These are phyloP conservation scores for Brassica napus DNA, from an alignment of 345 rosid species.

Conservation along the genomic window DNA sequence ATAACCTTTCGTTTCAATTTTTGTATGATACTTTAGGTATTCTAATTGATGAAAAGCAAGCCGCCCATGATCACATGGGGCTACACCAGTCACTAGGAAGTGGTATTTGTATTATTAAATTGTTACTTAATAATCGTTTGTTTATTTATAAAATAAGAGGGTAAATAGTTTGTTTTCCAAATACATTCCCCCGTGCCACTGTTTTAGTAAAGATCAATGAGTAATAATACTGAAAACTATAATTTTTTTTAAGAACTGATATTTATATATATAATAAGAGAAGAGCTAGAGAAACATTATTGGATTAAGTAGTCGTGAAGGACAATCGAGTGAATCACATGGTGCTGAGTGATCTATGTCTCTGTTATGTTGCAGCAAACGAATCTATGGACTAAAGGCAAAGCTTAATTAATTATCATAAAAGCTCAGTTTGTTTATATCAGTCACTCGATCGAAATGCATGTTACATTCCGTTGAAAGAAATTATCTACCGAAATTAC, in stretches of 20 bases:
- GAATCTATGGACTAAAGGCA: constrained; percentile 27
- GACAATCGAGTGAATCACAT: constrained; percentile 30
- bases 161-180: constrained; percentile 16
- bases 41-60: neutral
- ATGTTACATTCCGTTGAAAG: neutral
- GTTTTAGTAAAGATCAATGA: constrained; percentile 23
- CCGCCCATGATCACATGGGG: constrained; percentile 39
- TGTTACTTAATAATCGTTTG: neutral
- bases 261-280: neutral
- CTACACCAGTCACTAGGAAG: constrained; percentile 28
- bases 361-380: constrained; percentile 28
- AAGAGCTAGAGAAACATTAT: neutral
- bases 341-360: constrained; percentile 34
- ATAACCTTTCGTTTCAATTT: neutral
- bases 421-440: neutral
- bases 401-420: no score
- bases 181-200: constrained; percentile 39
- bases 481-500: neutral
- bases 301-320: constrained; percentile 13
- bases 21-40: no score
- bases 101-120: constrained; percentile 15
- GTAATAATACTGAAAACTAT: neutral
- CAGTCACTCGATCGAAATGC: neutral
- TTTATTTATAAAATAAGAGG: neutral
- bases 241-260: neutral